Conservation (phyloP, 2,329 filamentous ascomycete species). For the Ascochyta pisi region DNA sequence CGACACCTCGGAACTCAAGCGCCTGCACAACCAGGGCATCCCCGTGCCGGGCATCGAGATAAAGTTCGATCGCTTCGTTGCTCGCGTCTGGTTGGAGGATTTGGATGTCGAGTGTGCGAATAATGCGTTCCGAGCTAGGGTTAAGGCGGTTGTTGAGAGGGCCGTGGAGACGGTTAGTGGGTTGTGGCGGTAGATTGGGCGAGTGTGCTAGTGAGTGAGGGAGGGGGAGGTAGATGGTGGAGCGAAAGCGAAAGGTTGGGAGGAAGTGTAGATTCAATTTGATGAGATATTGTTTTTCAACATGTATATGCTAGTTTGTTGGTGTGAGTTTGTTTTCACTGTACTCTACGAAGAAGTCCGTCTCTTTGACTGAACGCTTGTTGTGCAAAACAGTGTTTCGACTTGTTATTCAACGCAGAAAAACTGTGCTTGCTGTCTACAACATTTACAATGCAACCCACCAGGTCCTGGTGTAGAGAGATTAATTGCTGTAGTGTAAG, state of each 20-base stretch:
- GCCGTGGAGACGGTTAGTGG: slow-evolving; percentile 78
- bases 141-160: slow-evolving; percentile 87
- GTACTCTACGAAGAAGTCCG: too few species aligned
- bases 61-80: slow-evolving; percentile 84
- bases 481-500: too few species aligned
- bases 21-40: slow-evolving; percentile 83
- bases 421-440: too few species aligned
- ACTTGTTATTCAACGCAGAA: too few species aligned
- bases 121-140: slow-evolving; percentile 79
- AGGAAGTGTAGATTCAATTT: neutral
- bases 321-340: too few species aligned
- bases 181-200: slow-evolving; percentile 35
- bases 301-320: neutral
- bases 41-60: slow-evolving; percentile 90
- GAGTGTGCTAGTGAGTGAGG: neutral
- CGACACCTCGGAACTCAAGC: slow-evolving; percentile 67
- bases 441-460: too few species aligned
- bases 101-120: slow-evolving; percentile 87
- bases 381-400: too few species aligned
- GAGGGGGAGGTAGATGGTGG: neutral
- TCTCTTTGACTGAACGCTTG: too few species aligned
- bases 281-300: neutral
- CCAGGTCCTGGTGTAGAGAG: too few species aligned
- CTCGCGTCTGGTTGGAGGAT: slow-evolving; percentile 90
- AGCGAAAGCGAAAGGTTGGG: neutral